Evolutionary conservation across 2,329 filamentous ascomycete genomes (phyloP).

Genomic region (Coniochaeta sp.): DNA sequence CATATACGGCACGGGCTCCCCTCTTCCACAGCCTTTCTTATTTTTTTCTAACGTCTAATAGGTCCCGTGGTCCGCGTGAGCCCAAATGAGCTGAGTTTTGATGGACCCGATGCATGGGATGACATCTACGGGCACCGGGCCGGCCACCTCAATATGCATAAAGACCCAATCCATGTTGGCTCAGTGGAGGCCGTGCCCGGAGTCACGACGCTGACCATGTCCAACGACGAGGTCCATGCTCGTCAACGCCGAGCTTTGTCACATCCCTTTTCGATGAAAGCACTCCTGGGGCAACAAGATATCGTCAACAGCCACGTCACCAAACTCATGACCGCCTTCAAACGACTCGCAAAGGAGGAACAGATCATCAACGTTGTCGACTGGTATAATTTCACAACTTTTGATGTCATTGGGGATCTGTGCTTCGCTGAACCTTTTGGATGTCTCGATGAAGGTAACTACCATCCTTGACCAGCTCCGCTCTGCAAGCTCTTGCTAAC

Average conservation of each 20-base stretch:
- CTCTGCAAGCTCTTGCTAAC: not conserved
- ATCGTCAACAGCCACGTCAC: not conserved
- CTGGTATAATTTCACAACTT: constrained; percentile 18
- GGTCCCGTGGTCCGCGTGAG: constrained; percentile 18
- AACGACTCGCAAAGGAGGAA: constrained; percentile 4
- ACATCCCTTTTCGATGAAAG: too few species aligned
- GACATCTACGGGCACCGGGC: constrained; percentile 21
- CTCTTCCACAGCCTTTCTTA: too few species aligned
- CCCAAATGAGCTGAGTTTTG: constrained; percentile 21
- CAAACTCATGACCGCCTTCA: constrained; percentile 14
- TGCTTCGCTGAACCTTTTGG: constrained; percentile 20
- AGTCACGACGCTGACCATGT: constrained; percentile 4
- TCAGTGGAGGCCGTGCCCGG: too few species aligned
- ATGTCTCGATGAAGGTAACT: constrained; percentile 15
- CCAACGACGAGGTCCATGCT: too few species aligned
- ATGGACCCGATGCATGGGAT: constrained; percentile 17
- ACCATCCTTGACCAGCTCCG: too few species aligned
- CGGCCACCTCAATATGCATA: constrained; percentile 1
- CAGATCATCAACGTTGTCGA: constrained; percentile 14
- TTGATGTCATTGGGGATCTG: constrained; percentile 16
- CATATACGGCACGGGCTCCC: too few species aligned
- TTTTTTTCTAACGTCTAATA: constrained; percentile 3
- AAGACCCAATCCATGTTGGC: not conserved
- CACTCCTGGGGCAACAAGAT: too few species aligned
- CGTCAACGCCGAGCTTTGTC: too few species aligned